phyloP scores from a whole-genome alignment of 352 stramenopile genomes.

The Phytophthora hibernalis region DNA sequence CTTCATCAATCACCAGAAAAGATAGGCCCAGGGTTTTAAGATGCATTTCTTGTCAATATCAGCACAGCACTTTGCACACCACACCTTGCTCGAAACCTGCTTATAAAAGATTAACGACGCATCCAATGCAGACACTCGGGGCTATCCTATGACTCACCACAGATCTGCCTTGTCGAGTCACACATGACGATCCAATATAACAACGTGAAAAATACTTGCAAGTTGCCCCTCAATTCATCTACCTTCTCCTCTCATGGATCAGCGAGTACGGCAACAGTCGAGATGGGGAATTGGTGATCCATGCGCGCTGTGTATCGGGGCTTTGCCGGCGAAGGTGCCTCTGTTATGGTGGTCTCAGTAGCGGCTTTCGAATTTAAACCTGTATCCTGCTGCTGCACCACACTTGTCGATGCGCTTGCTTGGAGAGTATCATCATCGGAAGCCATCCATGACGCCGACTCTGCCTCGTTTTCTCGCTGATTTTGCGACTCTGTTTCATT shows the following conservation, averaged over 20 bases:
- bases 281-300: conserved; percentile 80
- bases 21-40: conserved; percentile 14
- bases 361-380: conserved; percentile 1
- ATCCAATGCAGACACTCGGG: neutral
- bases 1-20: conserved; percentile 70
- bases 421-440: neutral
- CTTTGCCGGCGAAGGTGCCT: conserved; percentile 23
- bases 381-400: conserved; percentile 10
- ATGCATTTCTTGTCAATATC: neutral
- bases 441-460: neutral
- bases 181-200: neutral
- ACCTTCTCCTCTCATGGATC: conserved; percentile 41
- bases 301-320: conserved; percentile 59
- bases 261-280: conserved; percentile 70
- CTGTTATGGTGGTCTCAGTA: conserved; percentile 4
- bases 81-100: neutral
- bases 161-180: neutral
- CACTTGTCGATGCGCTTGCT: conserved; percentile 1
- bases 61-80: neutral
- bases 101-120: neutral
- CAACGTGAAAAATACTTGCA: conserved; percentile 4
- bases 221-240: conserved; percentile 9
- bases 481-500: conserved; percentile 4
- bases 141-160: too few species aligned
- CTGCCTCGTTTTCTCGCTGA: neutral